These are phyloP conservation scores for Backusella mclennaniae DNA, from an alignment of 192 early-diverging fungal genomes.

Conservation along the genomic window DNA sequence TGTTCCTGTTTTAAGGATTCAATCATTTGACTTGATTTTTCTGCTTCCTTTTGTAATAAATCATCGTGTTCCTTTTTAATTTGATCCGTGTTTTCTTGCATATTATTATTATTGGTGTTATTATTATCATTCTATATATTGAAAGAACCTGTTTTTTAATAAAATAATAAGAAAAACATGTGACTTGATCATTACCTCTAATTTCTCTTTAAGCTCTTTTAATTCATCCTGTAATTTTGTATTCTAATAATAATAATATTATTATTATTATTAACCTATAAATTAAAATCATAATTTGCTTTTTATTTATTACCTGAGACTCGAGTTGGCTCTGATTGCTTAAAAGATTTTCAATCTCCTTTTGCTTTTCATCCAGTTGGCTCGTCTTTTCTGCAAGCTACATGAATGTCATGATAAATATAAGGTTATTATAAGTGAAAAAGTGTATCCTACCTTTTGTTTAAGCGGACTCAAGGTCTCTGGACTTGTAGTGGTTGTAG, in stretches of 20 bases:
- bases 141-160: not conserved
- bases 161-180: not conserved
- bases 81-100: not conserved
- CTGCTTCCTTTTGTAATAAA: not conserved
- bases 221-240: not conserved
- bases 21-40: constrained; percentile 4
- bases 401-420: not conserved
- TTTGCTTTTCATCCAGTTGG: constrained; percentile 5
- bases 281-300: not conserved
- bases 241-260: not conserved
- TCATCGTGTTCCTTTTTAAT: not conserved
- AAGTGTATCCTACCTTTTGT: not conserved
- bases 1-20: constrained; percentile 8
- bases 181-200: not conserved
- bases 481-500: not conserved
- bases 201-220: not conserved
- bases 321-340: not conserved
- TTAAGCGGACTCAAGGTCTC: not conserved
- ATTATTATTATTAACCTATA: not conserved
- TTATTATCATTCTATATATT: not conserved
- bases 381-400: not conserved
- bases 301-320: not conserved
- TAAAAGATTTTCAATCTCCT: constrained; percentile 11
- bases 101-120: not conserved
- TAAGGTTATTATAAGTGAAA: not conserved